A percentile compares a stretch with the other conserved stretches of the same genome.
These are phyloP conservation scores for Sporothrix variecibatus DNA, from an alignment of 2,329 filamentous ascomycete species.

Conservation along the genomic window DNA sequence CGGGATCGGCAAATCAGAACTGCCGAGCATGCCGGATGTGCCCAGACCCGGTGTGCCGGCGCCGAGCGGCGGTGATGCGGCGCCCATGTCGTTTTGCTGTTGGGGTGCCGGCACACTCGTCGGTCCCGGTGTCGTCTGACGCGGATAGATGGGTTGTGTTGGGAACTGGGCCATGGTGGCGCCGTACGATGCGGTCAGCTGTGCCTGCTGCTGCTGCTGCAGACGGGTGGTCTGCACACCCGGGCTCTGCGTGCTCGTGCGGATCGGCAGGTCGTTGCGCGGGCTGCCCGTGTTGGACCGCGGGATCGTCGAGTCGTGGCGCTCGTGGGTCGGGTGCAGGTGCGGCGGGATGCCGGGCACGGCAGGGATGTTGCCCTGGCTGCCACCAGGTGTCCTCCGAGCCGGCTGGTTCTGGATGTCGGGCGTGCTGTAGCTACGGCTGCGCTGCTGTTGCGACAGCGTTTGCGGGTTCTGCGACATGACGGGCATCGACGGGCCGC, in stretches of 20 bases:
- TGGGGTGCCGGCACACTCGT: not conserved
- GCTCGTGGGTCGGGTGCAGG: conserved; percentile 55
- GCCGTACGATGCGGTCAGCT: conserved; percentile 49
- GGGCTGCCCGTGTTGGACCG: conserved; percentile 84
- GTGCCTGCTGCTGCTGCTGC: conserved; percentile 43
- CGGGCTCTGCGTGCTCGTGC: conserved; percentile 71
- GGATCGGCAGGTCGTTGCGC: conserved; percentile 64
- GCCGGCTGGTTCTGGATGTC: conserved; percentile 77
- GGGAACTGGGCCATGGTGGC: conserved; percentile 60
- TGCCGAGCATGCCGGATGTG: conserved; percentile 35
- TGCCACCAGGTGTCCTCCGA: conserved; percentile 58
- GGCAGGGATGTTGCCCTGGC: conserved; percentile 60
- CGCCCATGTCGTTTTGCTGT: conserved; percentile 36
- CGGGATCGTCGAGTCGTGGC: conserved; percentile 63
- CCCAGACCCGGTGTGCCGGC: conserved; percentile 42
- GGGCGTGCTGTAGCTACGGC: conserved; percentile 91
- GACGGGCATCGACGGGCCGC: conserved; percentile 77
- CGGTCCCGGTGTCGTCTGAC: conserved; percentile 50
- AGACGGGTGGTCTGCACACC: conserved; percentile 64
- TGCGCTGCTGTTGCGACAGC: conserved; percentile 67
- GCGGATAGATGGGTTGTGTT: conserved; percentile 54
- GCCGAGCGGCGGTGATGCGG: conserved; percentile 39
- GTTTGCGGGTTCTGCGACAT: conserved; percentile 59
- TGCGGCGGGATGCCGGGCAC: conserved; percentile 78
- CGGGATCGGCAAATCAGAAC: conserved; percentile 52